These are phyloP conservation scores for Graphiopsis chlorocephala DNA, from an alignment of 2,329 filamentous ascomycete genomes.

Conservation along the genomic window DNA sequence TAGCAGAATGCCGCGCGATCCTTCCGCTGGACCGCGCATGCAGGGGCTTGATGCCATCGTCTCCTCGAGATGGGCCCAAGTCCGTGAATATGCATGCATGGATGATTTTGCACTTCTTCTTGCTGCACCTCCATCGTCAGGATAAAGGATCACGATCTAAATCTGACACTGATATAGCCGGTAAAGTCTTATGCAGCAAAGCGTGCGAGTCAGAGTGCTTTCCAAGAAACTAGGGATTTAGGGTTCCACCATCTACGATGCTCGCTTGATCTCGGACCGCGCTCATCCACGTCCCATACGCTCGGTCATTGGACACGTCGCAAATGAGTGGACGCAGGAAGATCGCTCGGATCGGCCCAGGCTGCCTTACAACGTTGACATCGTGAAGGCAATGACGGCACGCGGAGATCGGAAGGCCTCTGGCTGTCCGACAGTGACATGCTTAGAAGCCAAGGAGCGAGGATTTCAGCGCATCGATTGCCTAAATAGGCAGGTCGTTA, in stretches of 20 bases:
- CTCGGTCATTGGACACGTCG: conserved; percentile 1
- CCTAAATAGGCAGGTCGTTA: not conserved
- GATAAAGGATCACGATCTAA: not conserved
- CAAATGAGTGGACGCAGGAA: not conserved
- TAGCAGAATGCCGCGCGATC: not conserved
- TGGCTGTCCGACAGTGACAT: not conserved
- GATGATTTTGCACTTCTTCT: not conserved
- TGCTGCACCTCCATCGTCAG: not conserved
- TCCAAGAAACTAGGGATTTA: not conserved
- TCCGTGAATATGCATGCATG: not conserved
- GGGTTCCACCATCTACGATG: not conserved
- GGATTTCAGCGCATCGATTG: not conserved
- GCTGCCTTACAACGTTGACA: not conserved
- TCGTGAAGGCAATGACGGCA: not conserved
- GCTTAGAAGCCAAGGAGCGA: not conserved
- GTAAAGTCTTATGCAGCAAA: not conserved
- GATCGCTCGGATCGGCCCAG: conserved; percentile 7
- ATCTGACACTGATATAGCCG: not conserved
- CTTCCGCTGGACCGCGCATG: not conserved
- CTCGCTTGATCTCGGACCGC: not conserved
- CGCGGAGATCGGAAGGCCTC: conserved; percentile 5
- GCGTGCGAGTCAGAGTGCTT: not conserved
- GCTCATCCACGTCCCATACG: not conserved
- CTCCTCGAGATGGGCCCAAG: not conserved
- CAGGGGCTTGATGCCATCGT: not conserved